Conservation (phyloP, 2,329 filamentous ascomycete genomes). For the Dendrostoma leiphaemia region DNA sequence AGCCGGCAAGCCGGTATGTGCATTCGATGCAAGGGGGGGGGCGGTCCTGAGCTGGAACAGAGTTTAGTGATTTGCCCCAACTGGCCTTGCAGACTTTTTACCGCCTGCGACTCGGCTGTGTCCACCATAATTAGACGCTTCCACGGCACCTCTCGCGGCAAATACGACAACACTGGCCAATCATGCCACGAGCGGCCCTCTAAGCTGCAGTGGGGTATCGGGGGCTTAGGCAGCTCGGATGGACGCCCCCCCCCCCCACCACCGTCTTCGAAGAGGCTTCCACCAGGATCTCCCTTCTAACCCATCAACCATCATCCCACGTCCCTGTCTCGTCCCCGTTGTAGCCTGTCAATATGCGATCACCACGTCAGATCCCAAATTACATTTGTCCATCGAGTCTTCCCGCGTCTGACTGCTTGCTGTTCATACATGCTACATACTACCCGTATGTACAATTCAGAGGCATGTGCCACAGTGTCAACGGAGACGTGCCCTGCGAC, state of each 20-base stretch:
- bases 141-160: background rate
- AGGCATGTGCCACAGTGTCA: background rate
- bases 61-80: no score
- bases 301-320: background rate
- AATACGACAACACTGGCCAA: background rate
- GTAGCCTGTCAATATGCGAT: background rate
- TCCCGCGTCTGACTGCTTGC: background rate
- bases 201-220: background rate
- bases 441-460: background rate
- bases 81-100: no score
- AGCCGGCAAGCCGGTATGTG: no score
- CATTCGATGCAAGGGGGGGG: no score
- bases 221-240: background rate
- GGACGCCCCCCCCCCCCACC: background rate
- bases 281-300: background rate
- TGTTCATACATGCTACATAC: no score
- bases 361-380: background rate
- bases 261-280: background rate
- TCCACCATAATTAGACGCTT: background rate
- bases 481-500: background rate
- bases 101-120: background rate
- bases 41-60: no score
- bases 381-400: background rate
- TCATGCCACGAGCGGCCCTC: background rate
- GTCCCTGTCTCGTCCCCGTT: background rate